A percentile compares a stretch with the other conserved stretches of the same genome.
Evolutionary conservation across 208 protist species (phyloP).

Genomic region (Crithidia mellificae): DNA sequence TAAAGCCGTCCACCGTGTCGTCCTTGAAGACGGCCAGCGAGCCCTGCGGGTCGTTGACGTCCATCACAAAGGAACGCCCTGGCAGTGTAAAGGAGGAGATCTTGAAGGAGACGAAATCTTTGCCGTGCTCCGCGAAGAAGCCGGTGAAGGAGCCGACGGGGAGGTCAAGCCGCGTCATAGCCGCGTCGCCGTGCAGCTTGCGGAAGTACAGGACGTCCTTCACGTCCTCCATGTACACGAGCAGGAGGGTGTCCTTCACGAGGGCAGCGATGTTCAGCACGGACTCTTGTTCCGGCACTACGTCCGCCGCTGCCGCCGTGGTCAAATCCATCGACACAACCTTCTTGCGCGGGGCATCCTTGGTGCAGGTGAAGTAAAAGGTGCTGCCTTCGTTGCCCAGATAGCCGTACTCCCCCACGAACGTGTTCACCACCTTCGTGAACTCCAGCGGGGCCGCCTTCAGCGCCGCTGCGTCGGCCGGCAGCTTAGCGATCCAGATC

Average conservation of each 20-base stretch:
- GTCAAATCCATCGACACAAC: constrained; percentile 82
- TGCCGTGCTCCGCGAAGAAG: constrained; percentile 54
- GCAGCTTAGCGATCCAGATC: constrained; percentile 78
- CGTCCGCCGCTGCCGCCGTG: constrained; percentile 40
- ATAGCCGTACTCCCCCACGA: constrained; percentile 87
- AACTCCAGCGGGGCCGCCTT: constrained; percentile 45
- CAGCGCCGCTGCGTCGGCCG: constrained; percentile 34
- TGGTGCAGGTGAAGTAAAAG: constrained; percentile 93
- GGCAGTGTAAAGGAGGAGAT: constrained; percentile 91
- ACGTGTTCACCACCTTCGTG: constrained; percentile 81
- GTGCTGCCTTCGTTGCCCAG: constrained; percentile 81
- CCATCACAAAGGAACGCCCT: constrained; percentile 75
- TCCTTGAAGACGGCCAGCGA: constrained; percentile 71
- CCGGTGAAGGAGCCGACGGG: constrained; percentile 78
- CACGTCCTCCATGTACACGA: constrained; percentile 93
- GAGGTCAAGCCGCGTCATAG: constrained; percentile 55
- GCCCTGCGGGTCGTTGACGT: constrained; percentile 70
- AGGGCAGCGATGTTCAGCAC: constrained; percentile 63
- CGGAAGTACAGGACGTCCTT: constrained; percentile 90
- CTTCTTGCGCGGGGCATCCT: constrained; percentile 84
- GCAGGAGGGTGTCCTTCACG: constrained; percentile 77
- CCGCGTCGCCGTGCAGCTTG: constrained; percentile 35
- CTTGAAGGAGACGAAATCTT: constrained; percentile 88
- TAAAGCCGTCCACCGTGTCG: constrained; percentile 71
- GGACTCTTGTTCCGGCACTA: constrained; percentile 76